Evolutionary conservation across 345 rosid species (phyloP).

Genomic region (Bruguiera sexangula): DNA sequence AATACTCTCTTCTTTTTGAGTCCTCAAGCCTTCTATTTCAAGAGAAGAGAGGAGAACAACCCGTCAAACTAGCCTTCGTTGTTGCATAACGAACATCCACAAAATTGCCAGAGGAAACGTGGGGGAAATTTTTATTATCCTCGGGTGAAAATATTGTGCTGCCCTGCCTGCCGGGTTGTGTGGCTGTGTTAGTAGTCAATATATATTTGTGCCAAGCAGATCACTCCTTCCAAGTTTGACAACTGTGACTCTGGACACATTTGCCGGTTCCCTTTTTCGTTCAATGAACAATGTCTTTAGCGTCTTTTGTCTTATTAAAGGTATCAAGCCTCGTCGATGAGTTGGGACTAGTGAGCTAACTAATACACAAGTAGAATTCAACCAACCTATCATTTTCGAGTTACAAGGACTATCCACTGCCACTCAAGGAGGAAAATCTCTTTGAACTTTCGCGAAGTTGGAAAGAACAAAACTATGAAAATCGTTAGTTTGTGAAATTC

Average conservation of each 20-base stretch:
- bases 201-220: no score
- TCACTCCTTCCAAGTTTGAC: neutral
- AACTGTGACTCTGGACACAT: neutral
- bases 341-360: neutral
- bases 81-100: neutral
- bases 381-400: no score
- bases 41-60: neutral
- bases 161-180: neutral
- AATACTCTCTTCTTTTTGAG: no score
- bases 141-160: slow-evolving; percentile 2
- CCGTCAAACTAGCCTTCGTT: neutral
- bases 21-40: neutral
- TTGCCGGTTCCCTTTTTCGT: neutral
- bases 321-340: neutral
- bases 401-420: no score
- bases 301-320: neutral
- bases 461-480: no score
- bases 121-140: neutral
- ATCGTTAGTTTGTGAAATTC: no score
- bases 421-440: no score
- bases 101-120: neutral
- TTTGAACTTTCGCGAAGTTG: no score
- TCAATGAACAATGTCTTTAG: slow-evolving; percentile 14
- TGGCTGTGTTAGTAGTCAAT: neutral
- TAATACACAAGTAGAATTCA: neutral